These are phyloP conservation scores for Barnettozyma botsteinii DNA, from an alignment of 805 yeast species.

Conservation along the genomic window DNA sequence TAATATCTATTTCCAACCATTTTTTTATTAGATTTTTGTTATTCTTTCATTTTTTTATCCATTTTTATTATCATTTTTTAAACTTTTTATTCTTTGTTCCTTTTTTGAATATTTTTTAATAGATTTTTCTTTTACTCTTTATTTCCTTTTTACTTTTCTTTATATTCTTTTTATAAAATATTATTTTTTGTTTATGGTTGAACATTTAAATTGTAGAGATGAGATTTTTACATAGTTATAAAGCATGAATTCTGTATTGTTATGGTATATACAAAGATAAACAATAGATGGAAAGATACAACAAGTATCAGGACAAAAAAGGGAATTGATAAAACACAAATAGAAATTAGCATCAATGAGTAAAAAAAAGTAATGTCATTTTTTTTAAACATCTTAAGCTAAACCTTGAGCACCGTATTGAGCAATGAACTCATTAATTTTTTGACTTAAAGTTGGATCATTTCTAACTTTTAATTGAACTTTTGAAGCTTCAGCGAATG, in stretches of 20 bases:
- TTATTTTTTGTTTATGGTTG: background rate
- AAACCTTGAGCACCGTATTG: constrained; percentile 26
- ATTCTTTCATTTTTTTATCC: background rate
- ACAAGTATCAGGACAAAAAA: background rate
- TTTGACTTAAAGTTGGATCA: constrained; percentile 59
- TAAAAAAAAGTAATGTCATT: background rate
- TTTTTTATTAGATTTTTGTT: background rate
- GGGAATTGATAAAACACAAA: background rate
- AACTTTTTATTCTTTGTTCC: too few relatives aligned
- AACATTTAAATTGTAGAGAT: background rate
- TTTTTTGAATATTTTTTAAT: too few relatives aligned
- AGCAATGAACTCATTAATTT: constrained; percentile 56
- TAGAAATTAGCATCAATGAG: background rate
- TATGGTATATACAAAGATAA: background rate
- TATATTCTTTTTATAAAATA: too few relatives aligned
- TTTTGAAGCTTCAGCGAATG: constrained; percentile 88
- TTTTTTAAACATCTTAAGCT: constrained; percentile 1
- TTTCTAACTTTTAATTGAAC: constrained; percentile 74
- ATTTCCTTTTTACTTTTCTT: background rate
- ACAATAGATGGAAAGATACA: background rate
- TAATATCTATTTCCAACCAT: background rate
- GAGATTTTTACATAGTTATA: background rate
- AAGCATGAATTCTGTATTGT: background rate
- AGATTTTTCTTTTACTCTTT: too few relatives aligned
- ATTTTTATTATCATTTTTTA: too few relatives aligned